Conservation (phyloP, 2,329 filamentous ascomycete genomes). For the Sarocladium kiliense region DNA sequence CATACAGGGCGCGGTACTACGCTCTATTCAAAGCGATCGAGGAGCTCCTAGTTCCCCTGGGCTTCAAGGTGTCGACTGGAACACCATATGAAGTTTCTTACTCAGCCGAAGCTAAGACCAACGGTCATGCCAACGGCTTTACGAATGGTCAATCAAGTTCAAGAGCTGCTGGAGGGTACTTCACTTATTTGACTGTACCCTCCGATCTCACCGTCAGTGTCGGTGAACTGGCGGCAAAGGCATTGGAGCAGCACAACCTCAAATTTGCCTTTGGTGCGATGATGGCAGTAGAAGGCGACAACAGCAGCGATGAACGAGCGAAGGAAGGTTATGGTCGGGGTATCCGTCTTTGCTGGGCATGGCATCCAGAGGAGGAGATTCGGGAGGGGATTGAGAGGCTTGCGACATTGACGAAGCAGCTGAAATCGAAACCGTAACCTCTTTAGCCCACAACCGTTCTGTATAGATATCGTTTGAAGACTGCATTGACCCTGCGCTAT, state of each 20-base stretch:
- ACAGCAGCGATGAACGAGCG: slow-evolving; percentile 23
- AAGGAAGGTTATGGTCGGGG: slow-evolving; percentile 38
- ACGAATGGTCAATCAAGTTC: background rate
- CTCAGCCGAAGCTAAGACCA: background rate
- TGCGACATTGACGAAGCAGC: slow-evolving; percentile 11
- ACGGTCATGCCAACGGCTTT: background rate
- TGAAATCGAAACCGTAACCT: background rate
- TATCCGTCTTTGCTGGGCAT: slow-evolving; percentile 50
- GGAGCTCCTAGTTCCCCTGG: slow-evolving; percentile 15
- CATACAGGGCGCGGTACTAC: slow-evolving; percentile 15
- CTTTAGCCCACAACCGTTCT: too few relatives aligned
- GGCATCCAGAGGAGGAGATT: slow-evolving; percentile 49
- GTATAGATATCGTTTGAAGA: too few relatives aligned
- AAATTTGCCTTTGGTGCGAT: slow-evolving; percentile 49
- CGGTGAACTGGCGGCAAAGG: slow-evolving; percentile 33
- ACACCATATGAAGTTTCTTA: slow-evolving; percentile 13
- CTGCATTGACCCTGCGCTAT: too few relatives aligned
- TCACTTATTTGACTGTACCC: slow-evolving; percentile 48
- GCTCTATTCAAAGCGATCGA: slow-evolving; percentile 14
- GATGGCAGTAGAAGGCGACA: slow-evolving; percentile 40
- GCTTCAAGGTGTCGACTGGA: slow-evolving; percentile 13
- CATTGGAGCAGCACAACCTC: slow-evolving; percentile 48
- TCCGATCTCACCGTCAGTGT: slow-evolving; percentile 35
- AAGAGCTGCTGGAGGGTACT: slow-evolving; percentile 51
- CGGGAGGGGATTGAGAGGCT: slow-evolving; percentile 52